Evolutionary conservation across 139 green algal genomes (phyloP).

Genomic region (Chlamydomonas eustigma): DNA sequence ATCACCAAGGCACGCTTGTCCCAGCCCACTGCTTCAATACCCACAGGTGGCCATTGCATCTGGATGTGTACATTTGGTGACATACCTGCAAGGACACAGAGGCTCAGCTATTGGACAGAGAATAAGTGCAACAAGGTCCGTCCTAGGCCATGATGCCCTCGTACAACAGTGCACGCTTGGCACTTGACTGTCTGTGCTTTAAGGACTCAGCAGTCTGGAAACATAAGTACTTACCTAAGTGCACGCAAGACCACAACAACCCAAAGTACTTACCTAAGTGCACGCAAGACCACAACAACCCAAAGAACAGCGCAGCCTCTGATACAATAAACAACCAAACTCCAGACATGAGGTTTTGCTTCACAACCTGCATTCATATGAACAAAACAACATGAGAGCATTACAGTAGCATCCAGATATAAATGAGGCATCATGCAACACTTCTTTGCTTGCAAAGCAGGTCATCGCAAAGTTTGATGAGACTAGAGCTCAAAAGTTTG

Average conservation of each 20-base stretch:
- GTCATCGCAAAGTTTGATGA: too few species aligned
- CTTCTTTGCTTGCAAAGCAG: too few species aligned
- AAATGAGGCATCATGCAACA: too few species aligned
- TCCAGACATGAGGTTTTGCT: conserved; percentile 38
- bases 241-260: conserved; percentile 44
- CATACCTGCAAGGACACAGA: background rate
- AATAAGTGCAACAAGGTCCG: too few species aligned
- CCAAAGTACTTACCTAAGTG: conserved; percentile 33
- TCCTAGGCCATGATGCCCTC: too few species aligned
- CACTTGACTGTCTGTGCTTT: too few species aligned
- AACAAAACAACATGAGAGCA: too few species aligned
- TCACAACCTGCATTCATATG: conserved; percentile 27
- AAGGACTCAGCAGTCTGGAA: too few species aligned
- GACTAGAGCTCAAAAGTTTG: too few species aligned
- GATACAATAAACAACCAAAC: conserved; percentile 47
- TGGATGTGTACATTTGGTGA: conserved; percentile 8
- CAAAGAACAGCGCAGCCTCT: conserved; percentile 41
- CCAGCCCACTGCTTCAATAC: conserved; percentile 47
- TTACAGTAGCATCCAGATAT: too few species aligned
- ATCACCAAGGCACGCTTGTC: conserved; percentile 48
- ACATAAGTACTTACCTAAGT: conserved; percentile 35
- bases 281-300: conserved; percentile 45
- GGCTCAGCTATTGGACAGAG: background rate
- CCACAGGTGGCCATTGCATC: conserved; percentile 43
- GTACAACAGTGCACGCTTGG: too few species aligned